Evolutionary conservation across 1,284 basidiomycete species (phyloP).

Genomic region (Apiotrichum montevideense): DNA sequence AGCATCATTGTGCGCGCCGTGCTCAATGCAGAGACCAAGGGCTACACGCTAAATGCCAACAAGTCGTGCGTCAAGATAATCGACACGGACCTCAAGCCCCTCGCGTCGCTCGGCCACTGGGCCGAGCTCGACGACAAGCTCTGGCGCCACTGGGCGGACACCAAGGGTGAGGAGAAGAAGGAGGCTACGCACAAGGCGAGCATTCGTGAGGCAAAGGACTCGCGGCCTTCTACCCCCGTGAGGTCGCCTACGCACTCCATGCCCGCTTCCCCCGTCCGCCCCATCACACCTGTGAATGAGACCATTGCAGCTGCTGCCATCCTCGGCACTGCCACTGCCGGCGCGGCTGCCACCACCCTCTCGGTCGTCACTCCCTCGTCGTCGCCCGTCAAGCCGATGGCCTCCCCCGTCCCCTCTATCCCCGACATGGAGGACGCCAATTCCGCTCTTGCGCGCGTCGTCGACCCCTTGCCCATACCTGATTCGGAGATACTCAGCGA

Average conservation of each 20-base stretch:
- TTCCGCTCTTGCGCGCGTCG: slow-evolving; percentile 3
- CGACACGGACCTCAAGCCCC: slow-evolving; percentile 77
- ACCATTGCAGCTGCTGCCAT: neutral
- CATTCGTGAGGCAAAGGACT: neutral
- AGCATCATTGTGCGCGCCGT: slow-evolving; percentile 63
- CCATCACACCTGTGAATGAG: neutral
- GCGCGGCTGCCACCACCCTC: neutral
- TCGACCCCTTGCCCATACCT: neutral
- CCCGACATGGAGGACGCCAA: slow-evolving; percentile 8
- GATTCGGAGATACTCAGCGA: neutral
- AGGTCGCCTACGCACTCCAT: neutral
- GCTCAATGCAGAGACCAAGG: slow-evolving; percentile 7
- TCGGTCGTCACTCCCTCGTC: neutral
- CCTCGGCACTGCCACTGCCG: no score
- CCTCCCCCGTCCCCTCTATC: neutral
- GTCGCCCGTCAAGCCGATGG: neutral
- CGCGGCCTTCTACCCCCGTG: neutral
- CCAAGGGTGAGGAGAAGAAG: slow-evolving; percentile 4
- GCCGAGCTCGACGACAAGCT: slow-evolving; percentile 66
- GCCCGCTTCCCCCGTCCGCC: neutral
- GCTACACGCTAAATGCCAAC: slow-evolving; percentile 14
- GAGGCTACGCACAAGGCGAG: neutral
- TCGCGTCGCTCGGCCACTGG: slow-evolving; percentile 65
- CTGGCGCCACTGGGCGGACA: slow-evolving; percentile 47
- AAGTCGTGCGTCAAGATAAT: slow-evolving; percentile 58